Evolutionary conservation across 176 grass and related monocot species (phyloP).

Genomic region (Guadua angustifolia): DNA sequence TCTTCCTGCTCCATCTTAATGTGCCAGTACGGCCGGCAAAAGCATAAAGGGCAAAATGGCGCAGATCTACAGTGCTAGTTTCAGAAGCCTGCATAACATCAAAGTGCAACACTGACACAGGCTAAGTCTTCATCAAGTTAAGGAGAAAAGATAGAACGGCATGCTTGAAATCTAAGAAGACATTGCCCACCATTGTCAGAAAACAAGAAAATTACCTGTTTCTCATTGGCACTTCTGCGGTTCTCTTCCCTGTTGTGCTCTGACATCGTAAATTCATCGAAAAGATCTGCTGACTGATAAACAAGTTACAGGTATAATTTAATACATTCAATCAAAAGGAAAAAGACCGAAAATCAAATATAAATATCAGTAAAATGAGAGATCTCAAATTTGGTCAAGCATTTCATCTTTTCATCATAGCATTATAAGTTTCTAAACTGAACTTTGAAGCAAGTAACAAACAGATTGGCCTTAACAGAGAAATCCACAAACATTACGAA

Average conservation of each 20-base stretch:
- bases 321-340: neutral
- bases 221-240: constrained; percentile 69
- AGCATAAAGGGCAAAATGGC: constrained; percentile 95
- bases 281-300: constrained; percentile 67
- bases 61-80: constrained; percentile 60
- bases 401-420: neutral
- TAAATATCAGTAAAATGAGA: neutral
- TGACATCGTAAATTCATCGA: constrained; percentile 76
- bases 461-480: neutral
- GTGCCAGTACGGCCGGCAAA: constrained; percentile 83
- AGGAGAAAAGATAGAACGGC: neutral
- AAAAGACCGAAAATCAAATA: neutral
- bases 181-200: neutral
- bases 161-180: neutral
- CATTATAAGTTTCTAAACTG: neutral
- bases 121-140: neutral
- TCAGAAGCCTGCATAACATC: constrained; percentile 54
- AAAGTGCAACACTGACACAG: neutral
- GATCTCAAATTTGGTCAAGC: neutral
- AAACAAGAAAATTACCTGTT: constrained; percentile 63
- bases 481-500: neutral
- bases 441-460: neutral
- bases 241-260: constrained; percentile 52
- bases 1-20: constrained; percentile 80
- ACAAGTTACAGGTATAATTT: neutral